phyloP scores from a whole-genome alignment of 1,284 basidiomycete genomes.

The Flammula alnicola region DNA sequence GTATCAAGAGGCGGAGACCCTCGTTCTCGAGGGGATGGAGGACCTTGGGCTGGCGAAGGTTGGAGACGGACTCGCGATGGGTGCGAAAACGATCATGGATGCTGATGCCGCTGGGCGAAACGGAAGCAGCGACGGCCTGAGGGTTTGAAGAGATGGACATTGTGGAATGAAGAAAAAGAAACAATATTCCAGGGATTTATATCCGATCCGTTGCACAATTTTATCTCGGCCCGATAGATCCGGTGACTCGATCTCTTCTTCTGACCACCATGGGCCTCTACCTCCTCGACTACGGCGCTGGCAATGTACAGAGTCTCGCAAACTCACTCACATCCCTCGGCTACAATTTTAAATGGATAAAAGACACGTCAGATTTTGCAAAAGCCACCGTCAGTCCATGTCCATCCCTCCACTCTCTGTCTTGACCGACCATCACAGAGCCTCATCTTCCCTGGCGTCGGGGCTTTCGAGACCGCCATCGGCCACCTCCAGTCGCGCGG shows the following conservation, averaged over 20 bases:
- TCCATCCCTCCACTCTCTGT: conserved; percentile 7
- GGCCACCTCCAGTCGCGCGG: conserved; percentile 76
- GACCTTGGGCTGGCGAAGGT: conserved; percentile 62
- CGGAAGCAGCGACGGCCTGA: conserved; percentile 51
- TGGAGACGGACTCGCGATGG: conserved; percentile 11
- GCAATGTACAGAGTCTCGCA: conserved; percentile 92
- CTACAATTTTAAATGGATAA: conserved; percentile 91
- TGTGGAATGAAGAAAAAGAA: conserved; percentile 10
- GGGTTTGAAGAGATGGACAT: conserved; percentile 48
- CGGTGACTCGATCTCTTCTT: conserved; percentile 24
- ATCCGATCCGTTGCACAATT: too few relatives aligned
- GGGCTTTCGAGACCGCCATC: conserved; percentile 91
- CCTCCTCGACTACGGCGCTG: conserved; percentile 95
- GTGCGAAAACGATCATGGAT: conserved; percentile 52
- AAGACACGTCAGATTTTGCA: conserved; percentile 82
- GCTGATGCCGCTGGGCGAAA: conserved; percentile 47
- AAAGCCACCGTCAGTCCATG: conserved; percentile 81
- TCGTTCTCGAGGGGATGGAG: conserved; percentile 82
- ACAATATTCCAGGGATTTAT: too few relatives aligned
- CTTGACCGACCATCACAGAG: conserved; percentile 57
- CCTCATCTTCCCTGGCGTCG: conserved; percentile 98
- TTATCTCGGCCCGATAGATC: conserved; percentile 27
- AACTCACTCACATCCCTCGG: conserved; percentile 92
- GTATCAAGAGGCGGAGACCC: conserved; percentile 76
- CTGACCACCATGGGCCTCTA: conserved; percentile 67